phyloP scores from a whole-genome alignment of 2,329 filamentous ascomycete genomes.

The Microascus cirrosus region DNA sequence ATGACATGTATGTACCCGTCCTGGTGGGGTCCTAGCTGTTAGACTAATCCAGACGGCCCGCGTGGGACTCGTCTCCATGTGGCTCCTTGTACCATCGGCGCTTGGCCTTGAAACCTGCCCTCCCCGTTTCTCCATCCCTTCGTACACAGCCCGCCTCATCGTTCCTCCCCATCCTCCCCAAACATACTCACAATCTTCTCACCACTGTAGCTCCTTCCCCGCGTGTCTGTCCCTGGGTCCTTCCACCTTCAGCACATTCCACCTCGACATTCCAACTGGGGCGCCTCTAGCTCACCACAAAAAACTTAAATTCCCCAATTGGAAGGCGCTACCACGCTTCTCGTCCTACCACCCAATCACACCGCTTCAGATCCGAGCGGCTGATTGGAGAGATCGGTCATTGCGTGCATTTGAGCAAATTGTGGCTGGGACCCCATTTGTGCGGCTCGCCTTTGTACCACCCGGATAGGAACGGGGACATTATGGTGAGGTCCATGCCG shows the following conservation, averaged over 20 bases:
- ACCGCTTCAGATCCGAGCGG: background rate
- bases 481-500: background rate
- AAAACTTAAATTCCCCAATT: background rate
- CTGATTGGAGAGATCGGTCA: background rate
- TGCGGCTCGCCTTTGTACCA: background rate
- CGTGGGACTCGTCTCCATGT: too few species aligned
- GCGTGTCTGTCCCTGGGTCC: background rate
- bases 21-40: too few species aligned
- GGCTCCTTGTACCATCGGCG: too few species aligned
- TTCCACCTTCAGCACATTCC: background rate
- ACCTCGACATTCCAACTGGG: background rate
- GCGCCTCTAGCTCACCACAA: background rate
- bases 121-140: too few species aligned
- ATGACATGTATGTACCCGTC: too few species aligned
- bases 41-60: too few species aligned
- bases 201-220: background rate
- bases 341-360: background rate
- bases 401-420: constrained; percentile 40
- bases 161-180: background rate
- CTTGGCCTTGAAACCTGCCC: too few species aligned
- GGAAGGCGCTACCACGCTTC: background rate
- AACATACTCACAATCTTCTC: background rate
- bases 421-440: constrained; percentile 18
- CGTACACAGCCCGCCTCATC: too few species aligned
- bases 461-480: background rate